Base-by-base conservation (phyloP, 2,329 filamentous ascomycete genomes). In the Helminthosporium solani region DNA sequence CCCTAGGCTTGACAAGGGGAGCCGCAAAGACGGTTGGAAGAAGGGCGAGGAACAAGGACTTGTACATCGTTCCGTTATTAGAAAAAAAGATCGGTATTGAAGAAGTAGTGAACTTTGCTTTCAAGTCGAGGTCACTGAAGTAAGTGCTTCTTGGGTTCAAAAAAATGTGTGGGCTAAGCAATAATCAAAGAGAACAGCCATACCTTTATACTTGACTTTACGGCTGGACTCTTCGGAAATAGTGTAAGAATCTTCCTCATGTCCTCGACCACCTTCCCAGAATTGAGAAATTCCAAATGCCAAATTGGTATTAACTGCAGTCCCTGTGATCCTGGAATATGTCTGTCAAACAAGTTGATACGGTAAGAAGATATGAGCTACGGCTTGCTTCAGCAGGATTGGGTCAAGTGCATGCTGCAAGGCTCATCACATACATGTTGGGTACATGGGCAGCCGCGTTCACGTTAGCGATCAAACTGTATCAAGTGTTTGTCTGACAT, bases 1-100 rank as follows among this genome's bases (percentile, higher is more conserved):
- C 60, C 33, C 65, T 54, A n/a, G 64, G 60, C 15, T 57, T 50
- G 42, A 73, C 52, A 42, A 75, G 41, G 8, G 71, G 71, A 4
- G 72, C 67, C 30, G 69, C 71, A 21, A 72, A 40, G 19, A 62
- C 61, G 49, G 64, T 52, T 5, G 71, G 54, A 42, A 72, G 40
- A 19, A 72, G 56, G 27, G 63, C 57, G 18, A 74, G 55, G 42
- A 70, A 43, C 6, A 60, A 39, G 23, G 61, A 40, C 25, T 54
- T 43, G 54, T 63, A 56, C 71, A 73, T 73, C 25, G 44, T 69
- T 64, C 23, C 9, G 23, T 5, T 25, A 9, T 9, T 9, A 6
- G 23, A 9, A 25, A 9, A 25, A 9, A 9, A 25, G 23, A 6
- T 25, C 9, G 23, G 9, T 25, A 25, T 25, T 5, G 9, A 9